Conservation (phyloP, 331 rosid species). For the Pyrus hybrid region DNA sequence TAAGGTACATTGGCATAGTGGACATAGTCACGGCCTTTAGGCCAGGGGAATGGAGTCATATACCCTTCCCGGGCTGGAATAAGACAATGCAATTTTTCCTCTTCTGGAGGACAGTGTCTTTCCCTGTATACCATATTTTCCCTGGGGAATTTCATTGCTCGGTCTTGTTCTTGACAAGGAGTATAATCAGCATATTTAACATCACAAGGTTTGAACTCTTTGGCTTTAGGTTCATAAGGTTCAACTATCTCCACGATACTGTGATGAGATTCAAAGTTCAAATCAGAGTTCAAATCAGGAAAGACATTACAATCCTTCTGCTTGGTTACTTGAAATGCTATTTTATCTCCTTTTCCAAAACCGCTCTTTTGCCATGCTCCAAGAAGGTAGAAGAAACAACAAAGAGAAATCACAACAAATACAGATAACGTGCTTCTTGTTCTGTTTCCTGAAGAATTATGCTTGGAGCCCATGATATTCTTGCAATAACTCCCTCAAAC, state of each 20-base stretch:
- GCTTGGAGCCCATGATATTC: slow-evolving; percentile 62
- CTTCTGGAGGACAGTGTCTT: slow-evolving; percentile 83
- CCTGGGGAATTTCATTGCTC: slow-evolving; percentile 90
- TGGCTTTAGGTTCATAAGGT: slow-evolving; percentile 47
- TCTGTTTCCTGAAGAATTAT: slow-evolving; percentile 41
- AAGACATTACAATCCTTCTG: slow-evolving; percentile 54
- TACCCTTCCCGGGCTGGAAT: slow-evolving; percentile 88
- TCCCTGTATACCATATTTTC: slow-evolving; percentile 96
- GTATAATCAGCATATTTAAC: slow-evolving; percentile 61
- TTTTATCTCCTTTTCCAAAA: slow-evolving; percentile 68
- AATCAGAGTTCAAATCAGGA: slow-evolving; percentile 16
- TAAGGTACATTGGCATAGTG: slow-evolving; percentile 87
- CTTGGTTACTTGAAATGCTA: slow-evolving; percentile 57
- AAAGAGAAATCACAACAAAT: slow-evolving; percentile 66
- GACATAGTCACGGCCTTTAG: slow-evolving; percentile 84
- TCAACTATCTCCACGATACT: slow-evolving; percentile 35
- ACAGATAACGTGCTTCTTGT: slow-evolving; percentile 59
- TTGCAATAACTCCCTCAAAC: slow-evolving; percentile 15
- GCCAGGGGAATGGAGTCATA: slow-evolving; percentile 86
- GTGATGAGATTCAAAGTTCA: slow-evolving; percentile 83
- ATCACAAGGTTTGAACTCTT: slow-evolving; percentile 72
- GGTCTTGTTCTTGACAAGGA: slow-evolving; percentile 97
- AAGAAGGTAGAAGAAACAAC: slow-evolving; percentile 87
- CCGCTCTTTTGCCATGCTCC: slow-evolving; percentile 98
- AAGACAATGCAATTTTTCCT: slow-evolving; percentile 81